Evolutionary conservation across 2,329 filamentous ascomycete species (phyloP).

Genomic region (Madurella mycetomatis): DNA sequence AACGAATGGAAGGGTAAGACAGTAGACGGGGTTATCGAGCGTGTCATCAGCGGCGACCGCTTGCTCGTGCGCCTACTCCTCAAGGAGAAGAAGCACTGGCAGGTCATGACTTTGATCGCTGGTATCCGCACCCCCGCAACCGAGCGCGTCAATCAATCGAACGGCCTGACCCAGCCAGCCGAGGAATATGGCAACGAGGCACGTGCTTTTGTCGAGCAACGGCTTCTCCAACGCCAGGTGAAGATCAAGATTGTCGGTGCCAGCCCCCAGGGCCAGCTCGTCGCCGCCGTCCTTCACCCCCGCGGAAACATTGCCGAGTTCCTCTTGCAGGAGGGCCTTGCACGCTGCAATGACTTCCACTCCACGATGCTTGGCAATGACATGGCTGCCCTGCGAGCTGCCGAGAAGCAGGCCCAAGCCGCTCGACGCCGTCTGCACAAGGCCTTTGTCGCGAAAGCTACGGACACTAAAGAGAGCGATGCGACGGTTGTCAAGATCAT

Average conservation of each 20-base stretch:
- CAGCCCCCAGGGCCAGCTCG: conserved; percentile 86
- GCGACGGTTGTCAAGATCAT: conserved; percentile 81
- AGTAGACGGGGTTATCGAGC: conserved; percentile 82
- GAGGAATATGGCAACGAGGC: conserved; percentile 91
- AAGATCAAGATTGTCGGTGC: conserved; percentile 78
- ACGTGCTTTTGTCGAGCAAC: conserved; percentile 77
- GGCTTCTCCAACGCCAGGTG: conserved; percentile 81
- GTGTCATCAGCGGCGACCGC: conserved; percentile 86
- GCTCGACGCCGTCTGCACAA: conserved; percentile 76
- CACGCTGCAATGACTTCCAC: conserved; percentile 92
- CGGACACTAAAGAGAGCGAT: conserved; percentile 63
- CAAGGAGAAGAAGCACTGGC: conserved; percentile 76
- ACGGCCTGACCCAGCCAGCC: conserved; percentile 74
- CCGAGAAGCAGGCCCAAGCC: conserved; percentile 80
- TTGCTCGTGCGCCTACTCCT: conserved; percentile 78
- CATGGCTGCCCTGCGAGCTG: conserved; percentile 79
- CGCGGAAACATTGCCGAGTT: conserved; percentile 90
- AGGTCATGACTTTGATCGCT: conserved; percentile 84
- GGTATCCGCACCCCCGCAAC: conserved; percentile 88
- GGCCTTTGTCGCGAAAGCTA: conserved; percentile 67
- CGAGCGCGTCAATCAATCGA: conserved; percentile 73
- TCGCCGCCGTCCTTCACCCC: conserved; percentile 82
- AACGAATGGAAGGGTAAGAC: conserved; percentile 81
- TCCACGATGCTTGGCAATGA: conserved; percentile 84
- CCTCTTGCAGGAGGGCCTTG: conserved; percentile 81